Evolutionary conservation across 148 eudicot genomes (phyloP).

Genomic region (Rhododendron henanense): DNA sequence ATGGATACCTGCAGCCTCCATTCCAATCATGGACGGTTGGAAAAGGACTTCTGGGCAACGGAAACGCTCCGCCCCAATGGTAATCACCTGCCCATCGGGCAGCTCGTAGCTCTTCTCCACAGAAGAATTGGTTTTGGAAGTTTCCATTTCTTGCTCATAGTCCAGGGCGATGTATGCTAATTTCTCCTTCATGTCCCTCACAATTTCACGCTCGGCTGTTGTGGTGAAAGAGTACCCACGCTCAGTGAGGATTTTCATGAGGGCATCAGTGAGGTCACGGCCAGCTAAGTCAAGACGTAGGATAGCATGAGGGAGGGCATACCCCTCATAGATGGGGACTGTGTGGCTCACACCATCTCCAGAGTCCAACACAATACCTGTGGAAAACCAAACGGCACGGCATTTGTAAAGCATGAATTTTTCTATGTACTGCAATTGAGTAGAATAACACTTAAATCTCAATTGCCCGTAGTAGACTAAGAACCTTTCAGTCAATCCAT

Average conservation of each 20-base stretch:
- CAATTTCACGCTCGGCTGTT: conserved; percentile 58
- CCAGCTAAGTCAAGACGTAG: conserved; percentile 60
- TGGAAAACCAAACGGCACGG: not conserved
- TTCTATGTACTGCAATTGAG: not conserved
- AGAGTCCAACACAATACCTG: conserved; percentile 38
- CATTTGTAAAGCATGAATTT: not conserved
- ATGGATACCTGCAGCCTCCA: conserved; percentile 57
- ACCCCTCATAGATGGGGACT: not conserved
- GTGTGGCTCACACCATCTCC: not conserved
- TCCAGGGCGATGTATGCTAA: conserved; percentile 52
- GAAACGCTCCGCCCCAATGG: conserved; percentile 61
- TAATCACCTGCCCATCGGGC: conserved; percentile 30
- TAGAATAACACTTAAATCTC: not conserved
- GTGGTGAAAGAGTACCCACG: conserved; percentile 29
- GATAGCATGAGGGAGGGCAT: conserved; percentile 15
- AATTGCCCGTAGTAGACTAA: not conserved
- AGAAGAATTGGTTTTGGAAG: conserved; percentile 57
- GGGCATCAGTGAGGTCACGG: conserved; percentile 54
- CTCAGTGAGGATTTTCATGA: conserved; percentile 17
- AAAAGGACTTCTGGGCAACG: conserved; percentile 68
- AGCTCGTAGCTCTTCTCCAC: conserved; percentile 63
- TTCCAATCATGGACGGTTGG: conserved; percentile 68
- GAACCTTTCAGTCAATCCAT: not conserved
- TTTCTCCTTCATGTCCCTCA: conserved; percentile 60
- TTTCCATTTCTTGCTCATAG: conserved; percentile 54